Base-by-base conservation (phyloP, 768 basidiomycete genomes). In the Boletus rubroflammeus region DNA sequence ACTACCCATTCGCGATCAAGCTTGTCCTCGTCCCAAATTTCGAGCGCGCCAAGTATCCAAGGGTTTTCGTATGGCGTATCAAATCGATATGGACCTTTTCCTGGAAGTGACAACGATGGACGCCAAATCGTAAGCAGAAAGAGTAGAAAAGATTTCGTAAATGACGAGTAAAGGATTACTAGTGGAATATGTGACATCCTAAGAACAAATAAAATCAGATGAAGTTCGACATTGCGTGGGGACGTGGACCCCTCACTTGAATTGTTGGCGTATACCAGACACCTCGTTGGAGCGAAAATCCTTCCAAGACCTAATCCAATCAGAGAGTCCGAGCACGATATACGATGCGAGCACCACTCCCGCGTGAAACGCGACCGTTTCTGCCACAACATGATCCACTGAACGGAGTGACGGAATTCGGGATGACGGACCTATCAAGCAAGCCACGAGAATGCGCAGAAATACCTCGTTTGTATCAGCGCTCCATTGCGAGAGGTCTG, bases 1-100 rank as follows among this genome's bases (percentile, higher is more conserved):
- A 93, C 83, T 6, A 91, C 74, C 91, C 91, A 93, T 63, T 88
- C 88, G 7, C 88, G 81, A 66, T 93, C 88, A 1, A 93, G 70
- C 29, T 79, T 81, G 57, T 86, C 84, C 47, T 90, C 88, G 57
- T 88, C 85, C 49, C 90, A 75, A 3, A 86, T 60, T 53, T 80
- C 74, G 42, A 86, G 75, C 3, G 76, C 75, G n/a, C 64, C 49
- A 8, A 70, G 55, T 23, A 80, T 41, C 55, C 76, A 62, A 15
- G 73, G 72, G 46, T 71, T 66, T 43, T 74, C 61, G 54, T 67
- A 62, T 13, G 67, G 64, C 47, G 36, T 61, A 55, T 70, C 65
- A 50, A 57, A 54, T 44, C 54, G 51, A 62, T 65, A 54, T 55
- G 60, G 41, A 56, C 55, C 40, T 40, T 62, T 54, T 45, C 54